Percentiles rank a stretch among this genome's conserved stretches.
phyloP scores from a whole-genome alignment of 1,284 basidiomycete genomes.

The Meira miltonrushii region DNA sequence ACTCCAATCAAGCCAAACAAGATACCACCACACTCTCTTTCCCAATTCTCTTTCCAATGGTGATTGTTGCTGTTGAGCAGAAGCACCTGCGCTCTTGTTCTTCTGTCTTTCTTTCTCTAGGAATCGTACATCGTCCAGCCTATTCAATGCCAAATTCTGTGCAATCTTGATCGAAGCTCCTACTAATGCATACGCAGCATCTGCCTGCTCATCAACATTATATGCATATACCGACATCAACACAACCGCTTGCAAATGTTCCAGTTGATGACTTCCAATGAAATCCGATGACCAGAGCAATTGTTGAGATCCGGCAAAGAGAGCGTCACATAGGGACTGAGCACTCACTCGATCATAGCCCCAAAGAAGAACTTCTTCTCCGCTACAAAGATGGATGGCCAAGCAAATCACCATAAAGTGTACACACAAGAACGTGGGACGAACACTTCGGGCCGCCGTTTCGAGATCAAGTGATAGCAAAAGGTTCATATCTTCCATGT shows the following conservation, averaged over 20 bases:
- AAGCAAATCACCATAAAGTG: slow-evolving; percentile 45
- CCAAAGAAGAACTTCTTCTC: slow-evolving; percentile 17
- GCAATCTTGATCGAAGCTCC: slow-evolving; percentile 43
- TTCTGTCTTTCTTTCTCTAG: slow-evolving; percentile 7
- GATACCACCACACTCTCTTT: slow-evolving; percentile 46
- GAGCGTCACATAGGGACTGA: slow-evolving; percentile 24
- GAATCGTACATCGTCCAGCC: slow-evolving; percentile 21
- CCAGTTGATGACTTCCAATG: slow-evolving; percentile 38
- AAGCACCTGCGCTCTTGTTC: not conserved
- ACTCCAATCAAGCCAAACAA: slow-evolving; percentile 43
- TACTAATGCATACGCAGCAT: slow-evolving; percentile 41
- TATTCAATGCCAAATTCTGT: slow-evolving; percentile 24
- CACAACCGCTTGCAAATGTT: slow-evolving; percentile 42
- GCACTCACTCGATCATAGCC: slow-evolving; percentile 28
- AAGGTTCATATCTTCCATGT: slow-evolving; percentile 15
- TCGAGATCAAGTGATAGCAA: slow-evolving; percentile 29
- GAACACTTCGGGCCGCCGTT: slow-evolving; percentile 26
- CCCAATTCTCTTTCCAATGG: slow-evolving; percentile 33
- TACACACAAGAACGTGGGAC: slow-evolving; percentile 35
- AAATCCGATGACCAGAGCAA: slow-evolving; percentile 44
- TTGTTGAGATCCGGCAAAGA: slow-evolving; percentile 39
- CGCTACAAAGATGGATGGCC: slow-evolving; percentile 37
- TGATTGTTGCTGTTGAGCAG: slow-evolving; percentile 20
- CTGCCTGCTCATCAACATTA: slow-evolving; percentile 42
- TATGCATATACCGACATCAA: slow-evolving; percentile 47